Base-by-base conservation (phyloP, 495 filamentous ascomycete species). In the Penicillium herquei region DNA sequence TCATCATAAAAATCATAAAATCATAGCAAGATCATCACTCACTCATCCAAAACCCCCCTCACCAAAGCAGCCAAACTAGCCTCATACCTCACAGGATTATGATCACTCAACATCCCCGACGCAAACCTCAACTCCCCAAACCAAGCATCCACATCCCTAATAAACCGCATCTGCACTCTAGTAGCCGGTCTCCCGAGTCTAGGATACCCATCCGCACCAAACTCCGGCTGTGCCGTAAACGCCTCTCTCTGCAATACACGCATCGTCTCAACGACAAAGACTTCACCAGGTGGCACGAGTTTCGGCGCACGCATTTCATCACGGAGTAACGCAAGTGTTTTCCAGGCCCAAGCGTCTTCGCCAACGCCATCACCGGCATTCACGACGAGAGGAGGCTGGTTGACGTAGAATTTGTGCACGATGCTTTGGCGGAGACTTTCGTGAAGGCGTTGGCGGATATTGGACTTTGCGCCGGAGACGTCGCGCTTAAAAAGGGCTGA, bases 21-120 rank as follows among this genome's bases (percentile, higher is more conserved):
- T 26, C 21, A 26, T 26, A 4, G 2, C 21, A 26, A 26, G 21
- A 26, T 26, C 21, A 26, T 26, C 4, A 26, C 34, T 74, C 56
- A 76, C 53, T 72, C 69, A 64, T 79, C 78, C 56, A 83, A 67
- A 45, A 84, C 74, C 2, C 82, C 82, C 54, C 70, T 77, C 39
- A 68, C 69, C 59, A 85, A 68, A n/a, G 78, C 78, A 54, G 73
- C 76, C 54, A 86, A 64, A 57, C 75, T 79, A 31, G 71, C 80
- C 72, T 92, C 88, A 69, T 92, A 92, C 54, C 83, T 72, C 32
- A 80, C 86, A n/a, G 88, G 87, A 58, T 83, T 88, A 68, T 92
- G 88, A 69, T 92, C 87, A 50, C 80, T 77, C 71, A 92, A 73
- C 87, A 90, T 89, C 33, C 85, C 82, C 34, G 81, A 81, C 10